Evolutionary conservation across 352 stramenopile genomes (phyloP).

Genomic region (Blastocystis hominis): DNA sequence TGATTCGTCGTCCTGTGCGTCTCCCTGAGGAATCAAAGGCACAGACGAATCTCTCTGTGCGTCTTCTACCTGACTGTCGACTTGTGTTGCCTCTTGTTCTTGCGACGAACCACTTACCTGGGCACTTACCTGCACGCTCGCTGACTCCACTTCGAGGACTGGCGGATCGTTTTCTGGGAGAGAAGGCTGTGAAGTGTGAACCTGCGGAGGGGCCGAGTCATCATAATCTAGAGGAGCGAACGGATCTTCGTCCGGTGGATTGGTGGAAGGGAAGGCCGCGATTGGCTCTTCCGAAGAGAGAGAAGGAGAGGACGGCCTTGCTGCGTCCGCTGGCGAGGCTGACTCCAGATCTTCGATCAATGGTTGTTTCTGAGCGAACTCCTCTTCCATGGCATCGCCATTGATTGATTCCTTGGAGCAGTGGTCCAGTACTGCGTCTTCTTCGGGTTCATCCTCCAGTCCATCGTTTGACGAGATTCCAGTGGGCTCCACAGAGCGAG

Average conservation of each 20-base stretch:
- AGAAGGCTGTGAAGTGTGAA: background rate
- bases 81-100: background rate
- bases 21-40: conserved; percentile 21
- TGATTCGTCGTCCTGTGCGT: background rate
- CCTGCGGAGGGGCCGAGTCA: background rate
- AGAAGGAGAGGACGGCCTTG: background rate
- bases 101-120: background rate
- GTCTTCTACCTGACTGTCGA: background rate
- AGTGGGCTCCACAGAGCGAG: too few relatives aligned
- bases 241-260: background rate
- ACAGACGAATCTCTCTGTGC: background rate
- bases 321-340: background rate
- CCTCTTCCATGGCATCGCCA: background rate
- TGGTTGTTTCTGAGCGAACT: background rate
- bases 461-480: too few relatives aligned
- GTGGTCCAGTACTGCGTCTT: background rate
- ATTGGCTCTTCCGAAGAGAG: background rate
- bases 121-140: background rate
- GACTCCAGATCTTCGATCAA: background rate
- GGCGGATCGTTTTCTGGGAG: background rate
- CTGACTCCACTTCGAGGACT: background rate
- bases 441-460: background rate
- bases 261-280: background rate
- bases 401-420: background rate
- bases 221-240: background rate